These are phyloP conservation scores for Gamarada debralockiae DNA, from an alignment of 495 filamentous ascomycete genomes.

Conservation along the genomic window DNA sequence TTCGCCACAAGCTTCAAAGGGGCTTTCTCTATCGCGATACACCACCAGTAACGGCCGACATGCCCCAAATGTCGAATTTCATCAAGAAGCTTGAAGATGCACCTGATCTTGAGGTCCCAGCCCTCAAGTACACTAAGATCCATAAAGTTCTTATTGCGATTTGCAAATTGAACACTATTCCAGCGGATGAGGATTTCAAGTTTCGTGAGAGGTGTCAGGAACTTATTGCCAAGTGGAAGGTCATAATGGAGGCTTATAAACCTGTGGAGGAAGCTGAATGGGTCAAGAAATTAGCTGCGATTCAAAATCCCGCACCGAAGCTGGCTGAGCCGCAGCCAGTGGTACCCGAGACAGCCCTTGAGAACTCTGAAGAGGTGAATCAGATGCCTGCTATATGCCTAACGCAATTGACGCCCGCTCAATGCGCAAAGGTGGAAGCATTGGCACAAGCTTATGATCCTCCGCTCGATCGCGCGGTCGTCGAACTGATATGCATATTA, in stretches of 20 bases:
- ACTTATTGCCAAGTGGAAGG: neutral
- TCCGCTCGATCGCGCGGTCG: conserved; percentile 4
- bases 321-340: neutral
- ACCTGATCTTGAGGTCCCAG: neutral
- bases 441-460: neutral
- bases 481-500: conserved; percentile 3
- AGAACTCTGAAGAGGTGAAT: neutral
- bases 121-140: neutral
- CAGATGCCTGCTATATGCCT: neutral
- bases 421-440: neutral
- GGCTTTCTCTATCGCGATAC: neutral
- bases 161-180: neutral
- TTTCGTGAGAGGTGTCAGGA: neutral
- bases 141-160: conserved; percentile 2
- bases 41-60: neutral
- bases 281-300: too few species aligned
- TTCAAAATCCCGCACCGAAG: neutral
- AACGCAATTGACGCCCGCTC: neutral
- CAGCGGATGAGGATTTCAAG: neutral
- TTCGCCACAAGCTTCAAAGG: conserved; percentile 6
- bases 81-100: neutral
- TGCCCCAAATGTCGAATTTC: neutral
- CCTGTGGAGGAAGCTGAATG: neutral
- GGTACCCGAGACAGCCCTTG: neutral
- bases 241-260: neutral